Base-by-base conservation (phyloP, 768 basidiomycete genomes). In the Agaricus sinodeliciosus region DNA sequence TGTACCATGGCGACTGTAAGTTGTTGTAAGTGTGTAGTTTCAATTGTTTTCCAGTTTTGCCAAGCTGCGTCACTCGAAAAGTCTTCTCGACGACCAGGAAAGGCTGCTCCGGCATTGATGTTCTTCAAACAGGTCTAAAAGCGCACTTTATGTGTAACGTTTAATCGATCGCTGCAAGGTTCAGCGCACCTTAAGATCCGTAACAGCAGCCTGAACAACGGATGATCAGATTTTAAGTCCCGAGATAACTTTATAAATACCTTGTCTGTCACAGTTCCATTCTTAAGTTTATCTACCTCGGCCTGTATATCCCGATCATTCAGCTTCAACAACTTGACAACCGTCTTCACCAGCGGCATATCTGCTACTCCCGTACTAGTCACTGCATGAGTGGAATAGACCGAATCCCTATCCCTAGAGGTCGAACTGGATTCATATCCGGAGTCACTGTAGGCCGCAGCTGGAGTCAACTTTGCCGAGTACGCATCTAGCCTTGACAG, bases 1-100 rank as follows among this genome's bases (percentile, higher is more conserved):
- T 90, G 79, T 49, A 90, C 81, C 85, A 97, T 89, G 22, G 81
- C 72, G 39, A 95, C 75, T 77, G 96, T 90, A 49, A 93, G 77
- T 65, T 95, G 90, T 25, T 91, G 91, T 4, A 98, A 73, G 55
- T 87, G 82, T 0, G 87, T 78, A 0, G 89, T 86, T 70, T 98
- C 95, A 15, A 82, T 67, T 1, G 84, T 79, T 45, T 81, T 79
- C 90, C 93, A 97, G 31, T 87, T 77, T 28, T 82, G 78, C 82
- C 88, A 98, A 0, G 89, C 90, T 2, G 81, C 80, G 4, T 92
- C 88, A 49, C 67, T 84, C 31, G 83, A 79, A 62, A 97, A 98
- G 65, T 98, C 94, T 57, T 90, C 85, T 58, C 87, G 77, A 47
- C 85, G 79, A 16, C 89, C 91, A 1, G 94, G 93, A 63, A 94